phyloP scores from a whole-genome alignment of 768 basidiomycete species.

The Trametes gibbosa region DNA sequence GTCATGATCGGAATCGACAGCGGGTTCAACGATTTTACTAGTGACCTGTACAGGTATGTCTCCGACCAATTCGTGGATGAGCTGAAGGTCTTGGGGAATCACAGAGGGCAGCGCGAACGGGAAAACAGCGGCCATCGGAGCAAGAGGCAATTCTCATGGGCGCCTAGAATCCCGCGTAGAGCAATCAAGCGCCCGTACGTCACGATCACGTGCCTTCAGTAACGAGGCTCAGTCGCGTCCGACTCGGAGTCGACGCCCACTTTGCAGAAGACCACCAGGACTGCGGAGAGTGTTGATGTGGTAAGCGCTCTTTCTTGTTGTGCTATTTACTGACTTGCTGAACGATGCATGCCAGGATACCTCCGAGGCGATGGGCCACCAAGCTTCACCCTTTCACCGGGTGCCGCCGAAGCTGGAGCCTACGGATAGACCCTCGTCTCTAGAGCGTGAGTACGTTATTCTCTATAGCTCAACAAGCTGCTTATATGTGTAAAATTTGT shows the following conservation, averaged over 20 bases:
- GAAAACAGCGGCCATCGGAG: slow-evolving; percentile 9
- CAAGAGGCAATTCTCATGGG: neutral
- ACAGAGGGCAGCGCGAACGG: slow-evolving; percentile 58
- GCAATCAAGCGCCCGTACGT: neutral
- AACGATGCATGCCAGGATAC: no score
- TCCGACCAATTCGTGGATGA: slow-evolving; percentile 68
- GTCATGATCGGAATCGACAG: slow-evolving; percentile 27
- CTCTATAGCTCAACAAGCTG: no score
- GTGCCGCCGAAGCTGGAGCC: no score
- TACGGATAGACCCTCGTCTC: no score
- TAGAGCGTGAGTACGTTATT: no score
- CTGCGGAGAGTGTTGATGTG: no score
- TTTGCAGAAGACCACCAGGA: no score
- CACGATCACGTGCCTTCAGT: neutral
- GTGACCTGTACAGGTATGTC: slow-evolving; percentile 18
- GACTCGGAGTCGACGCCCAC: neutral
- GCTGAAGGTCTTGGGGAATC: slow-evolving; percentile 70
- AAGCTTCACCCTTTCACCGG: no score
- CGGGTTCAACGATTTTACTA: neutral
- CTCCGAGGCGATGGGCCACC: no score
- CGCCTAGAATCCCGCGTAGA: neutral
- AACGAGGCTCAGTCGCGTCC: neutral
- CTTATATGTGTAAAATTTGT: no score
- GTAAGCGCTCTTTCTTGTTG: no score
- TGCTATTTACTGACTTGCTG: no score